Percentiles rank a stretch among this genome's conserved stretches.
Evolutionary conservation across 768 basidiomycete species (phyloP).

Genomic region (Amanita inopinata): DNA sequence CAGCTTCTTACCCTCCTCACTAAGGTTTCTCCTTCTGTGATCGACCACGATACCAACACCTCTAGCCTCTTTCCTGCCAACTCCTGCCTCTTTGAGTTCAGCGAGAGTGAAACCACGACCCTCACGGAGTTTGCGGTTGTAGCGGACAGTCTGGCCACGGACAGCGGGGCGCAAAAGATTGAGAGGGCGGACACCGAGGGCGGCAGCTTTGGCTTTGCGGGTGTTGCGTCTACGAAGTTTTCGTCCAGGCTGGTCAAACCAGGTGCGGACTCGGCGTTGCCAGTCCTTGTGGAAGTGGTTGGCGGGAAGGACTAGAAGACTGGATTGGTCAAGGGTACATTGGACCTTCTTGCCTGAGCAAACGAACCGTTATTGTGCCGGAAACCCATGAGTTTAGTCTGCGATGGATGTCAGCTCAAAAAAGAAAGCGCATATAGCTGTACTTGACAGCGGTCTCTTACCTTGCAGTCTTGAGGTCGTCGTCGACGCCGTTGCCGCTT

Average conservation of each 20-base stretch:
- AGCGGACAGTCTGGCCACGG: constrained; percentile 90
- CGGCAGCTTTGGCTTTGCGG: constrained; percentile 83
- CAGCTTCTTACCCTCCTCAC: constrained; percentile 91
- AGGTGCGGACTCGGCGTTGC: constrained; percentile 92
- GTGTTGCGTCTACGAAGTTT: constrained; percentile 93
- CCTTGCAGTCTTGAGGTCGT: constrained; percentile 39
- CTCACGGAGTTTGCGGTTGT: constrained; percentile 96
- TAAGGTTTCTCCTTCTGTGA: constrained; percentile 92
- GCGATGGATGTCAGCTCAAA: constrained; percentile 6
- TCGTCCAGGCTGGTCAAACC: constrained; percentile 98
- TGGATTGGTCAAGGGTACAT: constrained; percentile 10
- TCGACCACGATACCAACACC: constrained; percentile 94
- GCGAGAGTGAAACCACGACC: constrained; percentile 93
- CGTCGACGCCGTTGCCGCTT: constrained; percentile 29
- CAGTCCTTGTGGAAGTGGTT: constrained; percentile 99
- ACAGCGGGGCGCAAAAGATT: constrained; percentile 93
- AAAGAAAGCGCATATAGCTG: neutral
- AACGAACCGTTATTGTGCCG: constrained; percentile 68
- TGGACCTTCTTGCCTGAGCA: neutral
- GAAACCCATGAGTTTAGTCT: constrained; percentile 68
- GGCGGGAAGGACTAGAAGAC: constrained; percentile 63
- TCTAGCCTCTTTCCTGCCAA: constrained; percentile 87
- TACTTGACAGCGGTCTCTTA: constrained; percentile 17
- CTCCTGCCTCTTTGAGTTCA: constrained; percentile 94
- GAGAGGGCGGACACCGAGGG: constrained; percentile 87